Evolutionary conservation across 1,284 basidiomycete genomes (phyloP).

Genomic region (Leccinum subspadiceum): DNA sequence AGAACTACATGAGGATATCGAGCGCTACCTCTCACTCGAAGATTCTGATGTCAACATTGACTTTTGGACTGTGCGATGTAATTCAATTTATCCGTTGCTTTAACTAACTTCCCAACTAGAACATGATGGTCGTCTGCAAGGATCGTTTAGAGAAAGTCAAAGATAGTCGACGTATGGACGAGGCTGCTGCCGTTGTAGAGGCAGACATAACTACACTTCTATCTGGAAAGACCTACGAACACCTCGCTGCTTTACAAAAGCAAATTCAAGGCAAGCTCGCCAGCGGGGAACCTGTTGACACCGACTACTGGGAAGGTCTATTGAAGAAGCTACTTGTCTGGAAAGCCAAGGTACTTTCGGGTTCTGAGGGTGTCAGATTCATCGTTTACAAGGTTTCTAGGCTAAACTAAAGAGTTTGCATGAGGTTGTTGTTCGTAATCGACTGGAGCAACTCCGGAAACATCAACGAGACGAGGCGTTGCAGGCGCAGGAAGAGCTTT

Average conservation of each 20-base stretch:
- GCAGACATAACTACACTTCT: constrained; percentile 73
- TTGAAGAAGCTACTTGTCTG: constrained; percentile 93
- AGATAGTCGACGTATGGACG: constrained; percentile 55
- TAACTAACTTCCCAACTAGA: constrained; percentile 43
- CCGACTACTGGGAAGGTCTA: constrained; percentile 96
- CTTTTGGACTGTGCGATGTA: constrained; percentile 86
- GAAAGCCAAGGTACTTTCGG: constrained; percentile 82
- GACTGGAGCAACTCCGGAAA: constrained; percentile 92
- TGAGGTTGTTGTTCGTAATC: constrained; percentile 93
- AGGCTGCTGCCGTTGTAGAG: constrained; percentile 77
- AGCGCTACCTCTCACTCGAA: constrained; percentile 88
- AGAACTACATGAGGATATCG: constrained; percentile 93
- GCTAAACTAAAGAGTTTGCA: constrained; percentile 91
- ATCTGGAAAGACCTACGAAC: constrained; percentile 79
- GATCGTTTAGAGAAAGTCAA: constrained; percentile 83
- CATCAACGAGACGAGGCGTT: constrained; percentile 93
- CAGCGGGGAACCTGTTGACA: constrained; percentile 93
- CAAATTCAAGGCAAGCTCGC: constrained; percentile 86
- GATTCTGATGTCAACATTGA: constrained; percentile 84
- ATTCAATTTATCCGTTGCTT: constrained; percentile 3
- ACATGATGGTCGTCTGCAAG: constrained; percentile 97
- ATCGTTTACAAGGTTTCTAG: constrained; percentile 39
- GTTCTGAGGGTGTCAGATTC: background rate
- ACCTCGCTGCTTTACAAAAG: constrained; percentile 80
- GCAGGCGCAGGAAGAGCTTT: constrained; percentile 87